phyloP scores from a whole-genome alignment of 148 eudicot species.

The Agrostemma githago region DNA sequence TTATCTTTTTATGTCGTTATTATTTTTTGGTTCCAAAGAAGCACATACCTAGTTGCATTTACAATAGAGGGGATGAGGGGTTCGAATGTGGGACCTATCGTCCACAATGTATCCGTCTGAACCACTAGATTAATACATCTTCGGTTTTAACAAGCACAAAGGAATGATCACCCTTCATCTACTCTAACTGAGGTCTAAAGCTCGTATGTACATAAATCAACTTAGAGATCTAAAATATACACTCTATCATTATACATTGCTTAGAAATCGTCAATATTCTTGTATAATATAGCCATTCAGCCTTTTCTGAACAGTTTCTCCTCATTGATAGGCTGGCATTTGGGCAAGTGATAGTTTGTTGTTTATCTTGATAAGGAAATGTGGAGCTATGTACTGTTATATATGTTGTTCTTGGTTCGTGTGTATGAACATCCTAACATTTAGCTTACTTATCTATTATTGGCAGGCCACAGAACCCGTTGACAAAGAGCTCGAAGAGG shows the following conservation, averaged over 20 bases:
- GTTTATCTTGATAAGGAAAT: constrained; percentile 3
- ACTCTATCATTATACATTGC: too few species aligned
- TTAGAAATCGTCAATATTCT: too few species aligned
- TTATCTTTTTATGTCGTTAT: not conserved
- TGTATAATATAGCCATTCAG: not conserved
- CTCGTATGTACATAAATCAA: too few species aligned
- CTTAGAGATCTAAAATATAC: too few species aligned
- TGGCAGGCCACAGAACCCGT: constrained; percentile 34
- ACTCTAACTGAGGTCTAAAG: not conserved
- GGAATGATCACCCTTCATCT: not conserved
- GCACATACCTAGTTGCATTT: too few species aligned
- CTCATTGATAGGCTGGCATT: not conserved
- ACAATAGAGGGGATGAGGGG: too few species aligned
- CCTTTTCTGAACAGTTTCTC: not conserved
- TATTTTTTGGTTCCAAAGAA: not conserved
- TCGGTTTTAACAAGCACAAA: not conserved
- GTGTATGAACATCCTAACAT: constrained; percentile 11
- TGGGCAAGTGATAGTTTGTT: not conserved
- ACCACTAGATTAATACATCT: too few species aligned
- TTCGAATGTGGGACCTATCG: too few species aligned
- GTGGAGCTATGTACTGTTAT: not conserved
- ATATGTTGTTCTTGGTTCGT: not conserved
- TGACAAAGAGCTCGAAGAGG: constrained; percentile 29
- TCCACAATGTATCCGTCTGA: too few species aligned
- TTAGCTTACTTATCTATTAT: constrained; percentile 5